Base-by-base conservation (phyloP, 306 rosid genomes). In the Cotoneaster glaucophyllus region DNA sequence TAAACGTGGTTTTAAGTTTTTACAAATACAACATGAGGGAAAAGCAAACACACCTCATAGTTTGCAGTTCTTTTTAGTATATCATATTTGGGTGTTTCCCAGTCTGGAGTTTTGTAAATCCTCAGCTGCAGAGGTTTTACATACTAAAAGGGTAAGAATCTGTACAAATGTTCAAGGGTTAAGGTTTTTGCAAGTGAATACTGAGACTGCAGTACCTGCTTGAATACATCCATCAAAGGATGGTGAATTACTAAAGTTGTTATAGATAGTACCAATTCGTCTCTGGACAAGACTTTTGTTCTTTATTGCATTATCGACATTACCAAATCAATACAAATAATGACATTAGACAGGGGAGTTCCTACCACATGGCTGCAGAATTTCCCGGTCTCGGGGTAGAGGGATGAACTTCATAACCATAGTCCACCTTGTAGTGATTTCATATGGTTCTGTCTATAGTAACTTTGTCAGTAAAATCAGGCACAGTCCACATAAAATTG, bases 361-460 rank as follows among this genome's bases (percentile, higher is more conserved):
- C 79, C 74, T 86, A 95, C 97, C 87, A 90, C 81, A 52, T 95
- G 99, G 84, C 97, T 90, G 78, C 91, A 89, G 69, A 95, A 92
- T 85, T 89, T 95, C 69, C 97, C 97, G 61, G 85, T 92, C 71
- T 85, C 86, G 3, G 96, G 96, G 99, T 71, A 92, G 87, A 70
- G 85, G 85, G 75, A 64, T 34, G 85, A 95, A 90, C 72, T 74
- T 92, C 99, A 95, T 90, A 54, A 89, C 87, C 99, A 92, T 89
- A 21, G 92, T 92, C 99, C 99, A 95, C 77, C 99, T 86, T 63
- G 97, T 92, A 70, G 97, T 92, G 74, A 95, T 85, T 83, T 95
- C 97, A 81, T 88, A 81, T 18, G 99, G 80, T 79, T 97, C 97
- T 90, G 97, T 92, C 99, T 92, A 84, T 78, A 88, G 39, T 65